phyloP scores from a whole-genome alignment of 208 protist species.

The Acanthamoeba sp. region DNA sequence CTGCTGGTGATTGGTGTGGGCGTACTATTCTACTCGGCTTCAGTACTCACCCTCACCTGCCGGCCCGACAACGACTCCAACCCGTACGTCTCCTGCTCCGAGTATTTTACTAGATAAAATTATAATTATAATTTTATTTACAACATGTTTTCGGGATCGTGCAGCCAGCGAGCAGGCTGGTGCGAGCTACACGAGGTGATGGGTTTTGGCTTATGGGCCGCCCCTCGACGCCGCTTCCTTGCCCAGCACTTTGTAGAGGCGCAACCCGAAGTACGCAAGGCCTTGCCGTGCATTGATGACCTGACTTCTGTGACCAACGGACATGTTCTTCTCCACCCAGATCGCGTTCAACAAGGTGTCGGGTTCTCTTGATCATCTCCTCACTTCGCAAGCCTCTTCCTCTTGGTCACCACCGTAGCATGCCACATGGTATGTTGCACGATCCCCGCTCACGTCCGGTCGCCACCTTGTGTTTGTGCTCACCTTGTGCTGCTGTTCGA shows the following conservation, averaged over 20 bases:
- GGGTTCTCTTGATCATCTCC: neutral
- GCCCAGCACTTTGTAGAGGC: constrained; percentile 8
- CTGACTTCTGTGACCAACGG: no score
- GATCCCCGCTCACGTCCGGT: no score
- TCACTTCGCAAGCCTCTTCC: neutral
- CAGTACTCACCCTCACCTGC: neutral
- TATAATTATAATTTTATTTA: no score
- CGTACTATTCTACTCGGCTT: neutral
- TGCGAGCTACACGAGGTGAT: neutral
- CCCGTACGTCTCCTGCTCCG: neutral
- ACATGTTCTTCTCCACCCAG: neutral
- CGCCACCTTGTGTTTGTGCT: neutral
- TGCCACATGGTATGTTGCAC: neutral
- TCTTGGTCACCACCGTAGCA: neutral
- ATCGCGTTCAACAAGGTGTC: constrained; percentile 17
- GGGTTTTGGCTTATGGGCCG: neutral
- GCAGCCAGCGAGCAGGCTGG: neutral
- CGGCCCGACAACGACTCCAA: neutral
- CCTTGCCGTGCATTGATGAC: no score
- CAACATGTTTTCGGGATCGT: no score
- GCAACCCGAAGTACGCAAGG: neutral
- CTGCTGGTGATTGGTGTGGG: neutral
- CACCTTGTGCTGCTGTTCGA: no score
- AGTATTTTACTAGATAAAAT: no score
- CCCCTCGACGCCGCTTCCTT: neutral